A percentile compares a stretch with the other conserved stretches of the same genome.
Evolutionary conservation across 2,329 filamentous ascomycete genomes (phyloP).

Genomic region (Thelonectria blattea): DNA sequence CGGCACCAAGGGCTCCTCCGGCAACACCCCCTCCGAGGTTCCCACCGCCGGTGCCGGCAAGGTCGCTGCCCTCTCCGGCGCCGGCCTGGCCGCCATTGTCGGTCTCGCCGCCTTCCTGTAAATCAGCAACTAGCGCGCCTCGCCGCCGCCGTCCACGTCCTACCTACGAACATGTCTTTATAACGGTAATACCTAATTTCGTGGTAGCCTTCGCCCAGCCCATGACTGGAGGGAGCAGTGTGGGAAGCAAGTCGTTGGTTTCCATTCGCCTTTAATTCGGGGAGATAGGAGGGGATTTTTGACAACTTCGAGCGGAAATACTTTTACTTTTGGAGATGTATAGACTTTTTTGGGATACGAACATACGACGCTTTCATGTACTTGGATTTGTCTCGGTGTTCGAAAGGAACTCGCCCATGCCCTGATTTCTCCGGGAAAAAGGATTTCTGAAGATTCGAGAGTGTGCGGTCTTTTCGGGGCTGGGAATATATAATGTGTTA

Average conservation of each 20-base stretch:
- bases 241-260: conserved; percentile 41
- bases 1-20: conserved; percentile 32
- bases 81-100: conserved; percentile 64
- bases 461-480: conserved; percentile 38
- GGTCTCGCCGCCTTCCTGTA: conserved; percentile 66
- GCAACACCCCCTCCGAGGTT: conserved; percentile 44
- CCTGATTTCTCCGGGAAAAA: conserved; percentile 15
- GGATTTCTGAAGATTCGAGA: conserved; percentile 24
- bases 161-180: conserved; percentile 48
- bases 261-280: conserved; percentile 22
- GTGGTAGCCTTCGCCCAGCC: conserved; percentile 46
- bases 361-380: conserved; percentile 44
- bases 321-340: conserved; percentile 41
- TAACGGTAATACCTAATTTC: conserved; percentile 49
- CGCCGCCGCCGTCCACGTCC: conserved; percentile 44
- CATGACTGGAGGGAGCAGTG: conserved; percentile 46
- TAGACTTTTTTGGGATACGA: conserved; percentile 45
- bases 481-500: conserved; percentile 44
- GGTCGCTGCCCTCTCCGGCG: conserved; percentile 62
- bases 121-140: conserved; percentile 49
- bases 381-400: conserved; percentile 38
- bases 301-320: conserved; percentile 10
- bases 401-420: conserved; percentile 34
- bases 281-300: conserved; percentile 23
- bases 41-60: conserved; percentile 63